Evolutionary conservation across 2,329 filamentous ascomycete genomes (phyloP).

Genomic region (Scleromitrula shiraiana): DNA sequence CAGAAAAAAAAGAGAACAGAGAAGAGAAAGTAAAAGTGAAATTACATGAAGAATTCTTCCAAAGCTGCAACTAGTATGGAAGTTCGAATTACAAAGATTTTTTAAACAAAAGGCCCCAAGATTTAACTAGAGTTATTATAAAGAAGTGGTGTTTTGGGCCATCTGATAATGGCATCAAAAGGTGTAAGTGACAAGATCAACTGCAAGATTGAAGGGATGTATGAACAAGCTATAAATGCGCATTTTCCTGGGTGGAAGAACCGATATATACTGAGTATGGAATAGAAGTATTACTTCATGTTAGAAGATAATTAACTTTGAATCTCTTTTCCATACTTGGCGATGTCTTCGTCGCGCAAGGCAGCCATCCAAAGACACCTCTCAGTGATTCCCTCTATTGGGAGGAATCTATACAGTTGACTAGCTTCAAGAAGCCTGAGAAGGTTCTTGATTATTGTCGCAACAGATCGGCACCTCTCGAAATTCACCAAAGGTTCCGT

Average conservation of each 20-base stretch:
- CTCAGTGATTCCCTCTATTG: slow-evolving; percentile 69
- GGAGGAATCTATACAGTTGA: slow-evolving; percentile 63
- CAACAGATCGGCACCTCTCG: slow-evolving; percentile 69
- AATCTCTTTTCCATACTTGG: slow-evolving; percentile 32
- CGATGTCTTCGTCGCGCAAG: slow-evolving; percentile 67
- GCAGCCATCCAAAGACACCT: slow-evolving; percentile 81
- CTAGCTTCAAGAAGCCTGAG: slow-evolving; percentile 73
- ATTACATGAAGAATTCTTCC: slow-evolving; percentile 10
- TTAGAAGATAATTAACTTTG: slow-evolving; percentile 24
- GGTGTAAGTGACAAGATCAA: not conserved
- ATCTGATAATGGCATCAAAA: slow-evolving; percentile 3
- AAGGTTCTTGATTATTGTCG: slow-evolving; percentile 70
- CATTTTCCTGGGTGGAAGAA: not conserved
- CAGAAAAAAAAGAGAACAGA: not conserved
- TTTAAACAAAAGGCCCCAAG: slow-evolving; percentile 11
- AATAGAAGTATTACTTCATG: not conserved
- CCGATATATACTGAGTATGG: not conserved
- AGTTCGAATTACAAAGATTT: slow-evolving; percentile 8
- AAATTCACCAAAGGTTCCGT: slow-evolving; percentile 72
- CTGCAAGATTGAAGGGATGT: not conserved
- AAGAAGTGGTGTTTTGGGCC: slow-evolving; percentile 4
- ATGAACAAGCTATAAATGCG: not conserved
- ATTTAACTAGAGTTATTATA: slow-evolving; percentile 9
- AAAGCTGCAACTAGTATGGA: slow-evolving; percentile 5
- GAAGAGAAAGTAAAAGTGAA: too few species aligned